Percentiles rank a stretch among this genome's conserved stretches.
Conservation (phyloP, 116 monocot genomes). For the Zostera marina region DNA sequence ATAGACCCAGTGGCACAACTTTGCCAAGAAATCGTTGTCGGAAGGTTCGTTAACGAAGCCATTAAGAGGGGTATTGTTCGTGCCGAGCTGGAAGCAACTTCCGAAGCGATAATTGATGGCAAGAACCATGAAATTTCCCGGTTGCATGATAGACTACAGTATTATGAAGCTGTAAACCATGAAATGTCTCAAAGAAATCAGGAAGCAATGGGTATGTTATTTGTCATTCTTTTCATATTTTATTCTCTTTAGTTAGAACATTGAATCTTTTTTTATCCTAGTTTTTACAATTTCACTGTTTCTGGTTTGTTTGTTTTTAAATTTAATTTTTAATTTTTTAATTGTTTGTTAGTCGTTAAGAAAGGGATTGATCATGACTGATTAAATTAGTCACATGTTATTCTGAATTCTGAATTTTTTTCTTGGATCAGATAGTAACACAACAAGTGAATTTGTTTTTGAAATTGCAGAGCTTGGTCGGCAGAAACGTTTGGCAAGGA, state of each 20-base stretch:
- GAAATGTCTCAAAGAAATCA: slow-evolving; percentile 87
- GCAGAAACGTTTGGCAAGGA: slow-evolving; percentile 15
- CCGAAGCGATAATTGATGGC: slow-evolving; percentile 23
- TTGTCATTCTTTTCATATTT: not conserved
- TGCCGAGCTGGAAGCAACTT: slow-evolving; percentile 31
- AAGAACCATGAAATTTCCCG: slow-evolving; percentile 64
- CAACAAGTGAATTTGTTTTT: not conserved
- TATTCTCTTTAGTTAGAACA: too few relatives aligned
- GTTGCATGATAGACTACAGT: slow-evolving; percentile 37
- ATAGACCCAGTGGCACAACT: slow-evolving; percentile 21
- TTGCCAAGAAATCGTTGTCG: slow-evolving; percentile 38
- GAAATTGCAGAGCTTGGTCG: slow-evolving; percentile 29
- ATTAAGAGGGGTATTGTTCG: slow-evolving; percentile 25
- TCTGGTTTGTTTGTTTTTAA: too few relatives aligned
- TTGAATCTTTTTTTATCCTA: too few relatives aligned
- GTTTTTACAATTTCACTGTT: too few relatives aligned
- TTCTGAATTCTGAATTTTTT: not conserved
- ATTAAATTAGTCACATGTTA: not conserved
- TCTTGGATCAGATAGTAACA: too few relatives aligned
- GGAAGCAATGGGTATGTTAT: slow-evolving; percentile 37
- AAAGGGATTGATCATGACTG: not conserved
- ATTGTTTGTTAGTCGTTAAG: too few relatives aligned
- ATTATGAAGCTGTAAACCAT: slow-evolving; percentile 58
- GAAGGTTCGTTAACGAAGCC: slow-evolving; percentile 46
- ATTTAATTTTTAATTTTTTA: too few relatives aligned